These are phyloP conservation scores for Vigna nakashimae DNA, from an alignment of 306 rosid species.

Conservation along the genomic window DNA sequence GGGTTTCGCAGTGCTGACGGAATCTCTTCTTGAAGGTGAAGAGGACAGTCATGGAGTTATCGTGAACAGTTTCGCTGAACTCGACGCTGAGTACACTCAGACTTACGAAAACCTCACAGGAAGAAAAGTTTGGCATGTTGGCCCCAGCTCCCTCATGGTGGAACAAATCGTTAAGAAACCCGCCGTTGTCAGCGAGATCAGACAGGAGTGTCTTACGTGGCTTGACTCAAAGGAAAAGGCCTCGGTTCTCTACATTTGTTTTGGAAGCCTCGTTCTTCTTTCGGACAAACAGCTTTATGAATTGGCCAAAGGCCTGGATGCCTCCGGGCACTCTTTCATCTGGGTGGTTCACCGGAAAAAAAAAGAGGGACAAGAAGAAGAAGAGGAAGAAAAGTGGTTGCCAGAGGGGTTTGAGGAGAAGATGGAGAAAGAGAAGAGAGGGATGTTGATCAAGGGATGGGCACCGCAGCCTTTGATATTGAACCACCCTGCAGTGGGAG, in stretches of 20 bases:
- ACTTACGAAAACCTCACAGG: constrained; percentile 39
- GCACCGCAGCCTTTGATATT: constrained; percentile 44
- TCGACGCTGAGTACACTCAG: constrained; percentile 43
- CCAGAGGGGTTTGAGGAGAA: constrained; percentile 40
- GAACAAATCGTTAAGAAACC: not conserved
- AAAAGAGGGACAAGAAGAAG: not conserved
- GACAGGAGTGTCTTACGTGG: constrained; percentile 41
- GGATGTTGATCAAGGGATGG: constrained; percentile 42
- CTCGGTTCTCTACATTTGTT: constrained; percentile 45
- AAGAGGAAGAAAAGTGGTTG: not conserved
- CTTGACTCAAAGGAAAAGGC: not conserved
- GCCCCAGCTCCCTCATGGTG: constrained; percentile 47
- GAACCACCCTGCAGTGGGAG: constrained; percentile 34
- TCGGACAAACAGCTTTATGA: constrained; percentile 32
- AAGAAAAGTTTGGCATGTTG: constrained; percentile 50
- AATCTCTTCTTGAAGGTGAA: constrained; percentile 26
- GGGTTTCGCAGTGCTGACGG: not conserved
- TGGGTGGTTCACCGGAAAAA: constrained; percentile 43
- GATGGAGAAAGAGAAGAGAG: constrained; percentile 21
- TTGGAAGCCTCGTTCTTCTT: constrained; percentile 35
- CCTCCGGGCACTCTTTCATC: constrained; percentile 34
- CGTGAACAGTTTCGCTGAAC: constrained; percentile 45
- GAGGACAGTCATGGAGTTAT: constrained; percentile 40
- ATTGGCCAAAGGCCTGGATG: constrained; percentile 32
- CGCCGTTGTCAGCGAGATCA: not conserved